Conservation (phyloP, 805 yeast genomes). For the Lachancea sp. region DNA sequence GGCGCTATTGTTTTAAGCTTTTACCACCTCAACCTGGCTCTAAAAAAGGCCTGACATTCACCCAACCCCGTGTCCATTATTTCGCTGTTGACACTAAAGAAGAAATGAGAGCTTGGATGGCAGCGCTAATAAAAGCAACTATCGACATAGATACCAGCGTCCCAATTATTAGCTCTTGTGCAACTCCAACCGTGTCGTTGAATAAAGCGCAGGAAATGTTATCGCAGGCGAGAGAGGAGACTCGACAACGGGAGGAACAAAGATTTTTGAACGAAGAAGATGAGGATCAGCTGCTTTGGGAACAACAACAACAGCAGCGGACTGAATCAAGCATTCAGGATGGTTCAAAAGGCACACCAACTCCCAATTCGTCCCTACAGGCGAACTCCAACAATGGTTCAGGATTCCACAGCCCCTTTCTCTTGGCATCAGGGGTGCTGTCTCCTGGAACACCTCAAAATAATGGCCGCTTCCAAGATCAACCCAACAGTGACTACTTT, state of each 20-base stretch:
- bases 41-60: slow-evolving; percentile 87
- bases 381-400: slow-evolving; percentile 22
- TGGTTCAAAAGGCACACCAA: slow-evolving; percentile 6
- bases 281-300: slow-evolving; percentile 29
- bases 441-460: slow-evolving; percentile 36
- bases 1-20: slow-evolving; percentile 86
- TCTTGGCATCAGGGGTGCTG: slow-evolving; percentile 54
- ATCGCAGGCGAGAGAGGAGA: slow-evolving; percentile 74
- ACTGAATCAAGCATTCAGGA: slow-evolving; percentile 10
- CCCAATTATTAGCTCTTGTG: slow-evolving; percentile 87
- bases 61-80: slow-evolving; percentile 92
- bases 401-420: slow-evolving; percentile 65
- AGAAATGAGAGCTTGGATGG: slow-evolving; percentile 93
- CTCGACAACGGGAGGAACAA: slow-evolving; percentile 47
- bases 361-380: slow-evolving; percentile 9
- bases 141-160: slow-evolving; percentile 90
- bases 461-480: slow-evolving; percentile 6
- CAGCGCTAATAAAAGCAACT: slow-evolving; percentile 89
- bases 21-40: slow-evolving; percentile 98
- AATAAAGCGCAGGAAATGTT: slow-evolving; percentile 80
- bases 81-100: slow-evolving; percentile 90
- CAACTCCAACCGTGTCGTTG: slow-evolving; percentile 90
- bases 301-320: slow-evolving; percentile 26
- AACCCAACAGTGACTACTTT: slow-evolving; percentile 7
- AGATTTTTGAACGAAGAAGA: slow-evolving; percentile 23